Conservation (phyloP, 1,139 yeast species). For the Ogataea hybrid region DNA sequence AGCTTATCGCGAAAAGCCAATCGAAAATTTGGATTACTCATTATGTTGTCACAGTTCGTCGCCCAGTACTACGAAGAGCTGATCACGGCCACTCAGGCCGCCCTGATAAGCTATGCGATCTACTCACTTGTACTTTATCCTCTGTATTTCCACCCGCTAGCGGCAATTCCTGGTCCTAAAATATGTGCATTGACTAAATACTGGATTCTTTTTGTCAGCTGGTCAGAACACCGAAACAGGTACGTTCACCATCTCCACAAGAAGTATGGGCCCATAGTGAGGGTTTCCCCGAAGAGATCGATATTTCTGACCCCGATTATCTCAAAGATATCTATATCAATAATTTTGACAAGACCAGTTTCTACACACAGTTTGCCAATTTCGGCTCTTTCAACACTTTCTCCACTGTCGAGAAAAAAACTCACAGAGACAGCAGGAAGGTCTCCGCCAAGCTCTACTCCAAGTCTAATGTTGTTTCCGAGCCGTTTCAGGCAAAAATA, state of each 20-base stretch:
- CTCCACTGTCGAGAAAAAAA: conserved; percentile 47
- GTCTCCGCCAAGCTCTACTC: conserved; percentile 48
- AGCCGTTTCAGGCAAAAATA: conserved; percentile 32
- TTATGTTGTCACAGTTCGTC: conserved; percentile 11
- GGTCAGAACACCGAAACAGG: conserved; percentile 51
- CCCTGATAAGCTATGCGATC: conserved; percentile 8
- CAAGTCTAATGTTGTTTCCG: conserved; percentile 38
- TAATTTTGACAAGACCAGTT: conserved; percentile 58
- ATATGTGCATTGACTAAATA: conserved; percentile 46
- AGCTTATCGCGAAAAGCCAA: conserved; percentile 1
- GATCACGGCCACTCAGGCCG: conserved; percentile 4
- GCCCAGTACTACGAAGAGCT: conserved; percentile 9
- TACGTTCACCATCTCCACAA: conserved; percentile 51
- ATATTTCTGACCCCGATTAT: conserved; percentile 52
- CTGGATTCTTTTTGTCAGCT: conserved; percentile 51
- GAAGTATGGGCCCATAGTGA: conserved; percentile 58
- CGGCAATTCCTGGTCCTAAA: conserved; percentile 61
- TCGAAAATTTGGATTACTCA: neutral
- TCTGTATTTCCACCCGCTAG: conserved; percentile 47
- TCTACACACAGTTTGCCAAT: conserved; percentile 62
- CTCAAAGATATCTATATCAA: conserved; percentile 55
- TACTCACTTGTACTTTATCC: conserved; percentile 44
- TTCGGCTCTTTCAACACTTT: conserved; percentile 61
- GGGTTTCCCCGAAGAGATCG: conserved; percentile 60
- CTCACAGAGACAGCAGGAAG: conserved; percentile 51